Percentiles rank a stretch among this genome's conserved stretches.
These are phyloP conservation scores for Leccinum variabile DNA, from an alignment of 1,284 basidiomycete species.

Conservation along the genomic window DNA sequence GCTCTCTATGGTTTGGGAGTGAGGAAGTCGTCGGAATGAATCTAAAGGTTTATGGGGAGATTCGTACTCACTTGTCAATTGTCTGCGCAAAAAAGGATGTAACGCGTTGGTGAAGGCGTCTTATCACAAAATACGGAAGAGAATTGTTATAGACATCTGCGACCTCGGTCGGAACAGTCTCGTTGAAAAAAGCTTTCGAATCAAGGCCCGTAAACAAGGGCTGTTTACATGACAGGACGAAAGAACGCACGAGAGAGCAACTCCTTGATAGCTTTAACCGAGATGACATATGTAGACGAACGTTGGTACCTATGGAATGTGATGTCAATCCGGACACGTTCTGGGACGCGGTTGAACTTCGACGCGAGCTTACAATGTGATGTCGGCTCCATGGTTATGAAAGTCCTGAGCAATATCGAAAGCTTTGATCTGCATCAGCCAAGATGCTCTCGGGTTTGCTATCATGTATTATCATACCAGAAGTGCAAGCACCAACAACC, in stretches of 20 bases:
- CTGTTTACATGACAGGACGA: not conserved
- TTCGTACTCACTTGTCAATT: conserved; percentile 27
- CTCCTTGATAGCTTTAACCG: conserved; percentile 13
- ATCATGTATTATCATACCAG: conserved; percentile 23
- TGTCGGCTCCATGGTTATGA: conserved; percentile 23
- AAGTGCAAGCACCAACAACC: conserved; percentile 46
- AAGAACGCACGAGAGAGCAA: conserved; percentile 21
- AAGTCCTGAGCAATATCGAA: conserved; percentile 34
- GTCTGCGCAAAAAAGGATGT: conserved; percentile 25
- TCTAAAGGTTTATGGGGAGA: not conserved
- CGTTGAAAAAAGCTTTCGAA: conserved; percentile 24
- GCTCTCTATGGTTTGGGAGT: conserved; percentile 22
- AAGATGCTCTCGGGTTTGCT: not conserved
- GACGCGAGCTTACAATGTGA: conserved; percentile 26
- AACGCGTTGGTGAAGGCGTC: conserved; percentile 22
- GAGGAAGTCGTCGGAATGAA: not conserved
- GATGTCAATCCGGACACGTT: conserved; percentile 2
- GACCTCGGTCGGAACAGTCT: conserved; percentile 27
- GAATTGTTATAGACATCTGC: conserved; percentile 22
- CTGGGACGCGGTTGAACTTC: not conserved
- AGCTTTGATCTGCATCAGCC: conserved; percentile 15
- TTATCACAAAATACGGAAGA: conserved; percentile 20
- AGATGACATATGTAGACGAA: conserved; percentile 32
- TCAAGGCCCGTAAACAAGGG: not conserved
- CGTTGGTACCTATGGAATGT: conserved; percentile 27